These are phyloP conservation scores for Paraphoma sp. DNA, from an alignment of 2,329 filamentous ascomycete species.

Conservation along the genomic window DNA sequence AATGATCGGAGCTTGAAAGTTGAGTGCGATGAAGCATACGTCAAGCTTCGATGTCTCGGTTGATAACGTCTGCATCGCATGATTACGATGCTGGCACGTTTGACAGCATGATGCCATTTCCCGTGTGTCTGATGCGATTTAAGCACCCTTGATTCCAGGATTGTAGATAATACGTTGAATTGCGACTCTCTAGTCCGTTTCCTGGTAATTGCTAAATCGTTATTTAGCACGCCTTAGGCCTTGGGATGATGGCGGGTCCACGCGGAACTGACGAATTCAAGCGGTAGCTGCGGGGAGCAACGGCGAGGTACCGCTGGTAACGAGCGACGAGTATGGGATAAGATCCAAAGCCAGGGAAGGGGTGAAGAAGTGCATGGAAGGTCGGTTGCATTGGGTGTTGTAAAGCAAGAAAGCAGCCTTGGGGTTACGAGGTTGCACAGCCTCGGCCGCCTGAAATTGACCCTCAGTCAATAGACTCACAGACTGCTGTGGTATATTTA, in stretches of 20 bases:
- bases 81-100: conserved; percentile 36
- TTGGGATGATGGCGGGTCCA: background rate
- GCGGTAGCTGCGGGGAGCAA: background rate
- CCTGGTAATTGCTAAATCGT: background rate
- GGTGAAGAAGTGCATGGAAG: too few species aligned
- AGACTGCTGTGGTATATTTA: background rate
- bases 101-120: conserved; percentile 27
- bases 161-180: too few species aligned
- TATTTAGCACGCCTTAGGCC: background rate
- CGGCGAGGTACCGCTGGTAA: background rate
- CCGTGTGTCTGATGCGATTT: background rate
- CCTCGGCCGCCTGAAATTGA: background rate
- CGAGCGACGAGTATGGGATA: background rate
- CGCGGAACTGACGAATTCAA: too few species aligned
- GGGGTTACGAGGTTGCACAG: background rate
- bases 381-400: background rate
- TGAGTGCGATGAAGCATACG: conserved; percentile 32
- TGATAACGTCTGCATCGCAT: conserved; percentile 18
- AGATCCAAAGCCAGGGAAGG: too few species aligned
- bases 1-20: conserved; percentile 22
- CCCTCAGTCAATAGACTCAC: background rate
- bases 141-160: too few species aligned
- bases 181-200: background rate
- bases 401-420: background rate
- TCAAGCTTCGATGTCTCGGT: conserved; percentile 24